Conservation (phyloP, 371 early-diverging fungal species). For the Mucor indicus region DNA sequence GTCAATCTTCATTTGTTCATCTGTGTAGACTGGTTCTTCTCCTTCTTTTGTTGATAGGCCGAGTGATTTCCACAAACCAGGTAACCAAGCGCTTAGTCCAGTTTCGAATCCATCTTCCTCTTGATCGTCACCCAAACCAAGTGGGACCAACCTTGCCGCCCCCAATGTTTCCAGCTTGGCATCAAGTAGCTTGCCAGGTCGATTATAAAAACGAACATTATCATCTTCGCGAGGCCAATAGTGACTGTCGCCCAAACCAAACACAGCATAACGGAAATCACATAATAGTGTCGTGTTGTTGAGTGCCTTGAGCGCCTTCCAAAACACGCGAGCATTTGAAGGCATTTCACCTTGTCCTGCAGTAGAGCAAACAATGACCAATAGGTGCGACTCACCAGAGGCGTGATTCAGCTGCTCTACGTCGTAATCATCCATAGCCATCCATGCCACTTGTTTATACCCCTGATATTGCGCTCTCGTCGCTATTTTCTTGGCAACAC, state of each 20-base stretch:
- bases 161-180: conserved; percentile 71
- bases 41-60: conserved; percentile 48
- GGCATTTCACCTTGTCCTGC: conserved; percentile 96
- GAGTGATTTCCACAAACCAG: conserved; percentile 76
- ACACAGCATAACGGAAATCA: conserved; percentile 67
- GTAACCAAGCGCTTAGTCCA: conserved; percentile 70
- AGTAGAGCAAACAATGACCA: conserved; percentile 76
- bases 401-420: conserved; percentile 73
- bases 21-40: conserved; percentile 66
- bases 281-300: conserved; percentile 57
- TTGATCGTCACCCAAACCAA: conserved; percentile 86
- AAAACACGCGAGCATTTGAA: conserved; percentile 80
- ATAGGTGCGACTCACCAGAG: too few relatives aligned
- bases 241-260: conserved; percentile 89
- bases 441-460: conserved; percentile 63
- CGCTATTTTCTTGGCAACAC: conserved; percentile 73
- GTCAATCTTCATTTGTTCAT: conserved; percentile 84
- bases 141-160: conserved; percentile 51
- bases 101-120: conserved; percentile 87
- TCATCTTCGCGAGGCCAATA: conserved; percentile 94
- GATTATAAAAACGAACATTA: conserved; percentile 83
- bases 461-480: conserved; percentile 74
- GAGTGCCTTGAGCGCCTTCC: conserved; percentile 61
- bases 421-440: conserved; percentile 76
- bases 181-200: conserved; percentile 82